These are phyloP conservation scores for Aspergillus ibericus DNA, from an alignment of 2,329 filamentous ascomycete species.

Conservation along the genomic window DNA sequence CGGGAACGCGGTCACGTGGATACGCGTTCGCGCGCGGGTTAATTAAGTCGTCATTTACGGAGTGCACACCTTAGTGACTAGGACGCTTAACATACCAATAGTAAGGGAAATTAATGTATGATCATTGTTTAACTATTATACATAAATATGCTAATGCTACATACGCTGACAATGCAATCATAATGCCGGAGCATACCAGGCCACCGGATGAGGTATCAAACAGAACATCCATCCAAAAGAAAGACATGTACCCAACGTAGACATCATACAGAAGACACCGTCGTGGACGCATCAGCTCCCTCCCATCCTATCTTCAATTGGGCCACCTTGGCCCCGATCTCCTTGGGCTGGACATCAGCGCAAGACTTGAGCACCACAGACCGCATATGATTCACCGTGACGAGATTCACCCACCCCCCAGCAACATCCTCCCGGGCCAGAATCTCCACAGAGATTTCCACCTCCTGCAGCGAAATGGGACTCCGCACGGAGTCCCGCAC, in stretches of 20 bases:
- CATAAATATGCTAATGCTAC: conserved; percentile 15
- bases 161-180: conserved; percentile 23
- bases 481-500: conserved; percentile 65
- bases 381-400: conserved; percentile 47
- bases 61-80: too few species aligned
- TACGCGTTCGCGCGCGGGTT: conserved; percentile 33
- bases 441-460: conserved; percentile 49
- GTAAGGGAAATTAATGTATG: conserved; percentile 1
- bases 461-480: conserved; percentile 52
- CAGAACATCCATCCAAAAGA: conserved; percentile 13
- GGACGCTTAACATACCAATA: too few species aligned
- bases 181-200: conserved; percentile 26
- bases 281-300: conserved; percentile 17
- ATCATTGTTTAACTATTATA: conserved; percentile 7
- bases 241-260: conserved; percentile 11
- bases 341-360: conserved; percentile 35
- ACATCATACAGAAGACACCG: conserved; percentile 9
- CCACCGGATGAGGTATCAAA: conserved; percentile 25
- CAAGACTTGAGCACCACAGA: conserved; percentile 50
- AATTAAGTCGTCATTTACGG: too few species aligned
- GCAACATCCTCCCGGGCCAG: conserved; percentile 50
- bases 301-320: conserved; percentile 30
- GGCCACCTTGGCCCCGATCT: conserved; percentile 35
- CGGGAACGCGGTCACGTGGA: conserved; percentile 34
- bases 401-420: conserved; percentile 51